Conservation (phyloP, 495 filamentous ascomycete species). For the Xylaria curta region DNA sequence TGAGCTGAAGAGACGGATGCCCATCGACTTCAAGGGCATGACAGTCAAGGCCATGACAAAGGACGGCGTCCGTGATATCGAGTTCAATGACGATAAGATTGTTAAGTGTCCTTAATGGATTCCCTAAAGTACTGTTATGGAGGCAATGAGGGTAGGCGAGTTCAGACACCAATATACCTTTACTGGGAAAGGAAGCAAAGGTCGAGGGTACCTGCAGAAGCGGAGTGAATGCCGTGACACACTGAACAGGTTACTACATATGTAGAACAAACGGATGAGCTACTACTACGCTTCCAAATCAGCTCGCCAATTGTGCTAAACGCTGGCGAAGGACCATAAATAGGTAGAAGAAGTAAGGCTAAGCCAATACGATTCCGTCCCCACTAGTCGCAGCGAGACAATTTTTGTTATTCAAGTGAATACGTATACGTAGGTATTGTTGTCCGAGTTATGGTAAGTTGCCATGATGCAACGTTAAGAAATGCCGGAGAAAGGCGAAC, state of each 20-base stretch:
- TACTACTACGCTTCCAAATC: background rate
- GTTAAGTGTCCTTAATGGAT: slow-evolving; percentile 53
- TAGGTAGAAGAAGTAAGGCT: background rate
- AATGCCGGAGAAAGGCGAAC: background rate
- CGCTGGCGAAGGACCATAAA: background rate
- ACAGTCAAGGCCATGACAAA: slow-evolving; percentile 91
- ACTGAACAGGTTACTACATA: no score
- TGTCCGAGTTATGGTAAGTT: background rate
- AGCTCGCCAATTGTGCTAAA: background rate
- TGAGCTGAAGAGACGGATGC: slow-evolving; percentile 93
- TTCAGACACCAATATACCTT: no score
- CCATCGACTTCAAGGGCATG: slow-evolving; percentile 97
- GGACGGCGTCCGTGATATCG: slow-evolving; percentile 82
- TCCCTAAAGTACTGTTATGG: no score
- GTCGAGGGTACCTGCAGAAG: no score
- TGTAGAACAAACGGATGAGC: background rate
- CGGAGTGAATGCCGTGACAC: no score
- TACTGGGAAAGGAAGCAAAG: no score
- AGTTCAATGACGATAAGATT: slow-evolving; percentile 79
- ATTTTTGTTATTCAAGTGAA: no score
- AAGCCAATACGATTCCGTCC: background rate
- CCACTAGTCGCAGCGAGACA: background rate
- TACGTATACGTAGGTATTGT: no score
- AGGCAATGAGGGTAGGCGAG: no score
- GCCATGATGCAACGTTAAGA: background rate